Percentiles rank a stretch among this genome's conserved stretches.
Evolutionary conservation across 2,329 filamentous ascomycete genomes (phyloP).

Genomic region (Drechslerella stenobrocha): DNA sequence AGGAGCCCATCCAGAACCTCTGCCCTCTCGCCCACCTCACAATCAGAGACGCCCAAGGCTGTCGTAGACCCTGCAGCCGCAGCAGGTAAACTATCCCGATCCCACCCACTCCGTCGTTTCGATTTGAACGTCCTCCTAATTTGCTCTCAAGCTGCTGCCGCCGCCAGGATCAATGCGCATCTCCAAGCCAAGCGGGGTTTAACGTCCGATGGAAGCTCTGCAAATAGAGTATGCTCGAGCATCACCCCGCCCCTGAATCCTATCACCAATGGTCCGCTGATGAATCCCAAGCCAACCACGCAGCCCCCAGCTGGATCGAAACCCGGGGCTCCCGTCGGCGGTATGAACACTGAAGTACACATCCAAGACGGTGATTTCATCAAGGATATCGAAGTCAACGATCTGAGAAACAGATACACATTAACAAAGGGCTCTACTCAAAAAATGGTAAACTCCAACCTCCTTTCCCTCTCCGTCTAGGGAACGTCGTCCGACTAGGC

Average conservation of each 20-base stretch:
- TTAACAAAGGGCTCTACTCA: constrained; percentile 96
- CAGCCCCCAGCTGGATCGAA: constrained; percentile 54
- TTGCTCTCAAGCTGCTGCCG: constrained; percentile 71
- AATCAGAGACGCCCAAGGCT: constrained; percentile 58
- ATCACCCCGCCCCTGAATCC: background rate
- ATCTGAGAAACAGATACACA: constrained; percentile 92
- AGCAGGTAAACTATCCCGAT: constrained; percentile 64
- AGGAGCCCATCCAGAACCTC: constrained; percentile 62
- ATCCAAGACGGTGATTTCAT: constrained; percentile 97
- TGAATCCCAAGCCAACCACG: constrained; percentile 62
- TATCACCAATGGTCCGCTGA: constrained; percentile 54
- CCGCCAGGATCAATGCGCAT: constrained; percentile 81
- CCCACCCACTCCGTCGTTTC: constrained; percentile 30
- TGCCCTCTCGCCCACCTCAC: constrained; percentile 55
- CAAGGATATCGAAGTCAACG: constrained; percentile 98
- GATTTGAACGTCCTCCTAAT: constrained; percentile 8
- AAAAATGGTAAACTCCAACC: constrained; percentile 84
- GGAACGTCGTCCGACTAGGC: constrained; percentile 64
- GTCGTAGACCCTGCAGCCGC: constrained; percentile 72
- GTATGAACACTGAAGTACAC: constrained; percentile 84
- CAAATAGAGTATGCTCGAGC: constrained; percentile 18
- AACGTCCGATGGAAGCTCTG: constrained; percentile 21
- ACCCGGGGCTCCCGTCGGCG: constrained; percentile 54
- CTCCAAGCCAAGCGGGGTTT: constrained; percentile 84
- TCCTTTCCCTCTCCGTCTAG: constrained; percentile 60